phyloP scores from a whole-genome alignment of 2,329 filamentous ascomycete genomes.

The Aspergillus felis region DNA sequence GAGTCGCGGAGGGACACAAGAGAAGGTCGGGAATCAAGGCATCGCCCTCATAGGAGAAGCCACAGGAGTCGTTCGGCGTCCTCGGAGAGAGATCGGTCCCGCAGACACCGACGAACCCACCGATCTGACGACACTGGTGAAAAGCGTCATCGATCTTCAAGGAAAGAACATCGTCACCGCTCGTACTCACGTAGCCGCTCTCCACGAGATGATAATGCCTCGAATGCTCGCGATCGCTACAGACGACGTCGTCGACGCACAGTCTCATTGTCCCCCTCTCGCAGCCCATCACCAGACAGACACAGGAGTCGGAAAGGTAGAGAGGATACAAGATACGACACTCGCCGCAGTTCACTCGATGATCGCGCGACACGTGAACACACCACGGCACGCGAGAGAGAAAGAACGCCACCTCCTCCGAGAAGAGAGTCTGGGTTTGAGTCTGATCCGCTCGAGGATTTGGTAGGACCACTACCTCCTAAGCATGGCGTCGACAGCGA shows the following conservation, averaged over 20 bases:
- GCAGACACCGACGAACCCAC: conserved; percentile 21
- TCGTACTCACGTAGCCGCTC: conserved; percentile 22
- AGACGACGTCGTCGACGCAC: conserved; percentile 14
- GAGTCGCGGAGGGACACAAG: conserved; percentile 19
- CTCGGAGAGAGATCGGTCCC: conserved; percentile 20
- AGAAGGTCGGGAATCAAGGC: conserved; percentile 19
- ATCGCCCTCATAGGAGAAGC: conserved; percentile 26
- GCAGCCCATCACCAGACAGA: conserved; percentile 14
- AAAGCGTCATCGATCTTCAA: conserved; percentile 15
- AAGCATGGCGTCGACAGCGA: conserved; percentile 33
- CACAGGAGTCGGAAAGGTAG: conserved; percentile 13
- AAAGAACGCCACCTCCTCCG: conserved; percentile 3
- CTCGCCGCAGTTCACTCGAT: not conserved
- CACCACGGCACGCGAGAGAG: not conserved
- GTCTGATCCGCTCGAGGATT: conserved; percentile 70
- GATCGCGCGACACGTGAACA: conserved; percentile 4
- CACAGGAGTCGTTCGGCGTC: conserved; percentile 26
- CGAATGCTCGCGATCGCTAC: conserved; percentile 10
- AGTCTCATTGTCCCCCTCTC: conserved; percentile 16
- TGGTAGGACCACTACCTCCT: conserved; percentile 69
- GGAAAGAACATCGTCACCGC: conserved; percentile 11
- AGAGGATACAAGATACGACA: conserved; percentile 7
- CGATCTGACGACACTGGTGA: conserved; percentile 16
- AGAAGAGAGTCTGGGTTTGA: conserved; percentile 23
- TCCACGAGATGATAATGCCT: conserved; percentile 9